A percentile compares a stretch with the other conserved stretches of the same genome.
These are phyloP conservation scores for Xanthoceras sorbifolium DNA, from an alignment of 345 rosid species.

Conservation along the genomic window DNA sequence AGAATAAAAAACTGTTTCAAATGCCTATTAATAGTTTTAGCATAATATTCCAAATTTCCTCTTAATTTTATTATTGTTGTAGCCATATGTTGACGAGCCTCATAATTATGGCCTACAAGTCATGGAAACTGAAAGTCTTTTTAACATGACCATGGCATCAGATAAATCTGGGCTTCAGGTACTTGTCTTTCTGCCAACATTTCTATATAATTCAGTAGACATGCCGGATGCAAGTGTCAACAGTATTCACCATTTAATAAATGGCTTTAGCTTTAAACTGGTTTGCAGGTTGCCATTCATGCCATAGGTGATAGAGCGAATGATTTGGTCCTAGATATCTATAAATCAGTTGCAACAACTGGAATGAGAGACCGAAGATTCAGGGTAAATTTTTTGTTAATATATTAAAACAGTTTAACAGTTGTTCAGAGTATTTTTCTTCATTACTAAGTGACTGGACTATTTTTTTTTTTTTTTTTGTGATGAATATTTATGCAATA, in stretches of 20 bases:
- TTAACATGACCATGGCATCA: conserved; percentile 69
- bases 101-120: conserved; percentile 65
- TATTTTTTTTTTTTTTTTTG: conserved; percentile 6
- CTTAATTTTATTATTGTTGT: conserved; percentile 13
- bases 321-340: conserved; percentile 69
- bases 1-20: neutral
- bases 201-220: neutral
- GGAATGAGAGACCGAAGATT: conserved; percentile 83
- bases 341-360: conserved; percentile 54
- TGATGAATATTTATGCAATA: neutral
- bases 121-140: conserved; percentile 56
- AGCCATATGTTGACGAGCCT: conserved; percentile 82
- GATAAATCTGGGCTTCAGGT: conserved; percentile 89
- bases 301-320: conserved; percentile 94
- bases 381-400: conserved; percentile 56
- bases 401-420: conserved; percentile 11
- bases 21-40: neutral
- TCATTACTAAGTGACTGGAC: neutral
- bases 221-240: neutral
- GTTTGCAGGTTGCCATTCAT: conserved; percentile 81
- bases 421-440: neutral
- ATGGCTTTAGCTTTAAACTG: conserved; percentile 13
- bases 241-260: neutral
- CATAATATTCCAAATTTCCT: neutral
- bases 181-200: neutral